Conservation (phyloP, 1,284 basidiomycete species). For the Marasmius tenuissimus region DNA sequence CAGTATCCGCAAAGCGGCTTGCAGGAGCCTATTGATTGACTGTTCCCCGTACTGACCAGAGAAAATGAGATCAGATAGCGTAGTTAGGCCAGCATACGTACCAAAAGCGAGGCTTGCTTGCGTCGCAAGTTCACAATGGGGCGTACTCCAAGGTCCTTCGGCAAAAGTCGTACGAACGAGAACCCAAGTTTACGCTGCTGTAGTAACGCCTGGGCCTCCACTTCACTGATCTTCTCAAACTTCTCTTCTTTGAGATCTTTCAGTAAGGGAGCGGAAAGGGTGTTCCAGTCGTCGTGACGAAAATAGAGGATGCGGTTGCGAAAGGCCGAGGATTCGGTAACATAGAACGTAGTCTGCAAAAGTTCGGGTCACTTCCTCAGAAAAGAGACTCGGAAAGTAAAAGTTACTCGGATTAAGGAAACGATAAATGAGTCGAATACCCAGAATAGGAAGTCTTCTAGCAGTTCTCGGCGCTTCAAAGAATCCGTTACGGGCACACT, state of each 20-base stretch:
- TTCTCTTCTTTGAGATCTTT: constrained; percentile 67
- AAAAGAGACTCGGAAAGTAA: not conserved
- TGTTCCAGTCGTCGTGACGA: constrained; percentile 92
- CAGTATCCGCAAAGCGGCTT: constrained; percentile 81
- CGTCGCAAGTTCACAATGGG: constrained; percentile 92
- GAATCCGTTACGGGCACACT: constrained; percentile 68
- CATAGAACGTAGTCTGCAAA: constrained; percentile 85
- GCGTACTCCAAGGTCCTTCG: constrained; percentile 92
- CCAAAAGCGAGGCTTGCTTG: constrained; percentile 41
- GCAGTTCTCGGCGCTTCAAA: constrained; percentile 71
- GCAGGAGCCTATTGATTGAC: constrained; percentile 87
- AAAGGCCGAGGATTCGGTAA: constrained; percentile 89
- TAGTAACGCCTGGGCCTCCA: constrained; percentile 63
- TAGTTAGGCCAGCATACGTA: not conserved
- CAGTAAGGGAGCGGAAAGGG: constrained; percentile 79
- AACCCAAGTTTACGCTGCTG: constrained; percentile 74
- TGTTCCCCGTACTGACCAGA: constrained; percentile 30
- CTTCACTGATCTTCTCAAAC: constrained; percentile 62
- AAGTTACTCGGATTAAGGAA: constrained; percentile 72
- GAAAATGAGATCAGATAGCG: constrained; percentile 19
- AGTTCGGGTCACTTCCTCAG: not conserved
- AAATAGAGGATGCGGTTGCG: constrained; percentile 91
- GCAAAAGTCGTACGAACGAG: constrained; percentile 86
- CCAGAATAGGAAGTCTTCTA: constrained; percentile 91
- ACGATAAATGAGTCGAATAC: constrained; percentile 87